Conservation (phyloP, 768 basidiomycete genomes). For the Tylopilus vinaceipallidus region DNA sequence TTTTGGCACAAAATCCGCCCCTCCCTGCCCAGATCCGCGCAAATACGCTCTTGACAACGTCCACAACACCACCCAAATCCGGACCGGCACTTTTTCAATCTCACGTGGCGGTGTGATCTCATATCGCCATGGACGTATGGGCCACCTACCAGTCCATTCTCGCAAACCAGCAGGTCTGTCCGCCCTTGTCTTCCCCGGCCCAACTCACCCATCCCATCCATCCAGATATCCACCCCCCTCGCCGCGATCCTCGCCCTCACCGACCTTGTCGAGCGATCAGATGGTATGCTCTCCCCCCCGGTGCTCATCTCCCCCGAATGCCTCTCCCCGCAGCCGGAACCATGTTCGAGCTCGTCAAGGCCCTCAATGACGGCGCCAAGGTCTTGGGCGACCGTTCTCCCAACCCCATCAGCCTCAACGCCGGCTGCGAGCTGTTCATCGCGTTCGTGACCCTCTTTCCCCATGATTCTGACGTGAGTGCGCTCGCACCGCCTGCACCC, state of each 20-base stretch:
- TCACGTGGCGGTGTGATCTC: conserved; percentile 16
- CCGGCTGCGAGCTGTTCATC: conserved; percentile 90
- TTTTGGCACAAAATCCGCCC: conserved; percentile 13
- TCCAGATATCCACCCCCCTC: conserved; percentile 74
- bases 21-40: conserved; percentile 17
- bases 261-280: conserved; percentile 75
- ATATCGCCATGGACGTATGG: conserved; percentile 43
- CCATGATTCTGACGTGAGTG: conserved; percentile 73
- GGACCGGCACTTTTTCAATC: not conserved
- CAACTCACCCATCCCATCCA: not conserved
- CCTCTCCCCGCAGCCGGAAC: conserved; percentile 61
- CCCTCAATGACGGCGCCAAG: conserved; percentile 72
- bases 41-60: conserved; percentile 29
- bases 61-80: conserved; percentile 16
- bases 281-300: conserved; percentile 54
- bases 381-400: conserved; percentile 58
- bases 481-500: conserved; percentile 12
- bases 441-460: conserved; percentile 84
- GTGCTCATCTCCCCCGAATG: not conserved
- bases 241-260: conserved; percentile 88
- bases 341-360: conserved; percentile 89
- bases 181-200: not conserved
- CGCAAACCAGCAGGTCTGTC: conserved; percentile 61
- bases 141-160: conserved; percentile 59
- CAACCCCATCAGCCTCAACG: conserved; percentile 81